These are phyloP conservation scores for Nicotiana undulata DNA, from an alignment of 257 asterid genomes.

Conservation along the genomic window DNA sequence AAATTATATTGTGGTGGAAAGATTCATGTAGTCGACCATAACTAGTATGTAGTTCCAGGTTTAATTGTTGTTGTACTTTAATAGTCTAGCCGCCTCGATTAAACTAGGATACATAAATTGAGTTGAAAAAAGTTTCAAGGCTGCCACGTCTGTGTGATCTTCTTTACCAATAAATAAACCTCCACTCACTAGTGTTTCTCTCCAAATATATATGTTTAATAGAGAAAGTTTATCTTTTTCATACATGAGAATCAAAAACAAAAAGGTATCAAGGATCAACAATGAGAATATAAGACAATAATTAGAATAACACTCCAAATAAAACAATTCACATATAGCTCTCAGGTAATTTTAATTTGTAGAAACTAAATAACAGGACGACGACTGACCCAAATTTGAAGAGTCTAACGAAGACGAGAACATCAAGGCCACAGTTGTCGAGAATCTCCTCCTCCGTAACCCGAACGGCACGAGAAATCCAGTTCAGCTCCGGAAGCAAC, in stretches of 20 bases:
- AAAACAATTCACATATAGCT: background rate
- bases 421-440: slow-evolving; percentile 72
- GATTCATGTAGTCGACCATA: background rate
- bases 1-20: too few species aligned
- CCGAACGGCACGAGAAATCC: slow-evolving; percentile 51
- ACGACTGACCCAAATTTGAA: slow-evolving; percentile 68
- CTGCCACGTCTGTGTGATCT: background rate
- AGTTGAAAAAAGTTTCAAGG: background rate
- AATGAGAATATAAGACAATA: background rate
- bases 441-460: slow-evolving; percentile 71
- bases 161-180: background rate
- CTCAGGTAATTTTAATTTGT: background rate
- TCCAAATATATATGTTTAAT: background rate
- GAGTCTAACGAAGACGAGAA: slow-evolving; percentile 58
- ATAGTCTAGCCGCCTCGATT: background rate
- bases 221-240: background rate
- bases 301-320: background rate
- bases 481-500: slow-evolving; percentile 57
- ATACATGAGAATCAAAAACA: background rate
- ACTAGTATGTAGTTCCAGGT: background rate
- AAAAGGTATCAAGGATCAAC: background rate
- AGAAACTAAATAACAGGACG: background rate
- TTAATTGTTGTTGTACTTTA: background rate
- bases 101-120: background rate
- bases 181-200: background rate